Conservation (phyloP, 495 filamentous ascomycete genomes). For the Barbatosphaeria neglecta region DNA sequence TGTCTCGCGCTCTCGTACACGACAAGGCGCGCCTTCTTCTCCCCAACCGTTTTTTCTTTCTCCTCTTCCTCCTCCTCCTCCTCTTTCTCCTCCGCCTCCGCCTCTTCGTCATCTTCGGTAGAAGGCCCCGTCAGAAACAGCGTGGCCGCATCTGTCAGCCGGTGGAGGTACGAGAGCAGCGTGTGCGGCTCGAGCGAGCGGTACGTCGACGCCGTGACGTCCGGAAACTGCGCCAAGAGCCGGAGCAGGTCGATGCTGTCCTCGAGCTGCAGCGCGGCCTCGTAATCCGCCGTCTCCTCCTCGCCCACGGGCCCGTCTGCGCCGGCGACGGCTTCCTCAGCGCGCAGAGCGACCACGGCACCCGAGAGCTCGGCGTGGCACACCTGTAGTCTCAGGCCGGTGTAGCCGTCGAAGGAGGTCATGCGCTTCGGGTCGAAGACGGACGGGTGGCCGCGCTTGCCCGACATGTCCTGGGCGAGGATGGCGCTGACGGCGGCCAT, state of each 20-base stretch:
- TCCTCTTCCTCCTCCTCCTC: slow-evolving; percentile 28
- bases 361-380: slow-evolving; percentile 53
- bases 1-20: slow-evolving; percentile 46
- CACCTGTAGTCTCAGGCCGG: slow-evolving; percentile 60
- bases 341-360: slow-evolving; percentile 5
- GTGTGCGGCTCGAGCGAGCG: slow-evolving; percentile 54
- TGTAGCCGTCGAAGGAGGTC: slow-evolving; percentile 61
- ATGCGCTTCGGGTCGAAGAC: slow-evolving; percentile 57
- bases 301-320: background rate
- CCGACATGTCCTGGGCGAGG: slow-evolving; percentile 50
- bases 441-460: slow-evolving; percentile 49
- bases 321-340: slow-evolving; percentile 30
- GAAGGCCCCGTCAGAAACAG: slow-evolving; percentile 39
- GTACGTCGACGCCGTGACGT: slow-evolving; percentile 47
- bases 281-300: slow-evolving; percentile 13
- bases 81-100: slow-evolving; percentile 27
- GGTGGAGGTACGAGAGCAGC: slow-evolving; percentile 48
- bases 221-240: slow-evolving; percentile 49
- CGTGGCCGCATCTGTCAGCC: slow-evolving; percentile 34
- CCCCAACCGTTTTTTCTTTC: slow-evolving; percentile 9
- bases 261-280: slow-evolving; percentile 43
- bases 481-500: slow-evolving; percentile 20
- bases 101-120: no score
- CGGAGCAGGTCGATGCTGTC: slow-evolving; percentile 49
- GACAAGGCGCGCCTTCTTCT: slow-evolving; percentile 31